Percentiles rank a stretch among this genome's conserved stretches.
phyloP scores from a whole-genome alignment of 1,284 basidiomycete species.

The Trichosporon asahii region DNA sequence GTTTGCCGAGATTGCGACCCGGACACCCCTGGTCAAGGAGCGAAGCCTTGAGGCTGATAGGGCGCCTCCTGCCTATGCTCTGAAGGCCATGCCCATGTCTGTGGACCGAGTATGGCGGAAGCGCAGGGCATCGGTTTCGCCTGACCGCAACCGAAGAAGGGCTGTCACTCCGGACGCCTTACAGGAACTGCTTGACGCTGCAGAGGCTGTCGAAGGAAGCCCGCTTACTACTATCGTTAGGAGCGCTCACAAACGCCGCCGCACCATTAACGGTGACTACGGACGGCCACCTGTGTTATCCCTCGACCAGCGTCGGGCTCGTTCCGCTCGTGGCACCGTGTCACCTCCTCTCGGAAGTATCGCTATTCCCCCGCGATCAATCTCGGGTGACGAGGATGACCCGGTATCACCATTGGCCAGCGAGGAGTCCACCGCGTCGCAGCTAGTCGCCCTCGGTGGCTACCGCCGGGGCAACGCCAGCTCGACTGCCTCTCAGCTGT shows the following conservation, averaged over 20 bases:
- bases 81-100: conserved; percentile 29
- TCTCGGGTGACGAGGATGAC: conserved; percentile 27
- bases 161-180: conserved; percentile 41
- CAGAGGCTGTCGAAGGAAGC: conserved; percentile 45
- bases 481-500: conserved; percentile 34
- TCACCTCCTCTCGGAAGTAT: conserved; percentile 28
- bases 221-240: conserved; percentile 38
- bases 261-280: conserved; percentile 36
- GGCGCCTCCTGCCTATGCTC: conserved; percentile 26
- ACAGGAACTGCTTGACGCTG: conserved; percentile 43
- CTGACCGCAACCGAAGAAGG: conserved; percentile 21
- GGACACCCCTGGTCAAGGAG: conserved; percentile 37
- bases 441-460: conserved; percentile 18
- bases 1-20: conserved; percentile 46
- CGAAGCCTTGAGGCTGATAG: conserved; percentile 14
- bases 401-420: conserved; percentile 24
- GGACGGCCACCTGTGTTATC: conserved; percentile 1
- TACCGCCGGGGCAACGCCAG: conserved; percentile 25
- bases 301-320: conserved; percentile 15
- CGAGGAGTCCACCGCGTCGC: conserved; percentile 26
- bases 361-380: conserved; percentile 12
- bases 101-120: conserved; percentile 31
- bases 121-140: conserved; percentile 33
- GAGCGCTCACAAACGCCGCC: conserved; percentile 37
- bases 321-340: conserved; percentile 17